phyloP scores from a whole-genome alignment of 176 grass and related monocot species.

The Zoysia pacifica region DNA sequence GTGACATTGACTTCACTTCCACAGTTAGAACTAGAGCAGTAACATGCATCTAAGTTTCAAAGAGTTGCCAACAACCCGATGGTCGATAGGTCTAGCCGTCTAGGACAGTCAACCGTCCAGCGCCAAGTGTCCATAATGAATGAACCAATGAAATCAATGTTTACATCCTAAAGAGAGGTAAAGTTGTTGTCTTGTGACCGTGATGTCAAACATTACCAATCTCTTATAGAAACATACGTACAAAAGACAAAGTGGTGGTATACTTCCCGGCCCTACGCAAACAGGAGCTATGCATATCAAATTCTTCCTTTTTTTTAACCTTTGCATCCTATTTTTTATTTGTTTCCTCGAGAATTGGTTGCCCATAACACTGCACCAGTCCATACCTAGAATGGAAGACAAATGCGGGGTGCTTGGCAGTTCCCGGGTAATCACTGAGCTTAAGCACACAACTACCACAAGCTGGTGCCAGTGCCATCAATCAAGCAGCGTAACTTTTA shows the following conservation, averaged over 20 bases:
- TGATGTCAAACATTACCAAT: too few relatives aligned
- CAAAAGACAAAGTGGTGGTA: too few relatives aligned
- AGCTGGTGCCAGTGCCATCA: background rate
- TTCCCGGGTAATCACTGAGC: background rate
- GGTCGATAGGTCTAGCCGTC: slow-evolving; percentile 4
- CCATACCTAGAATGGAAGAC: background rate
- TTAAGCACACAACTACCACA: background rate
- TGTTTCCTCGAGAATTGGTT: background rate
- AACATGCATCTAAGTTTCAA: background rate
- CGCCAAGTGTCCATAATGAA: background rate
- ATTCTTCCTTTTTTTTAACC: too few relatives aligned
- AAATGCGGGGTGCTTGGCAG: too few relatives aligned
- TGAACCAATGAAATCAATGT: background rate
- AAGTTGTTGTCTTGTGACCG: too few relatives aligned
- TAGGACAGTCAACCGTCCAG: background rate
- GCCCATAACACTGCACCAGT: background rate
- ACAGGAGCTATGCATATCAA: too few relatives aligned
- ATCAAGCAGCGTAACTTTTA: background rate
- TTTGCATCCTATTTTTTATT: background rate
- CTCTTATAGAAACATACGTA: too few relatives aligned
- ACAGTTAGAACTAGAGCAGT: slow-evolving; percentile 8
- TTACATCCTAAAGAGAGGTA: too few relatives aligned
- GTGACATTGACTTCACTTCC: background rate
- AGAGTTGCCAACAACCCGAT: slow-evolving; percentile 17
- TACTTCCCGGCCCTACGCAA: too few relatives aligned